Evolutionary conservation across 1,284 basidiomycete genomes (phyloP), one percentile per base, ranked within the genome.

Genomic region (Leccinum solheimii): DNA sequence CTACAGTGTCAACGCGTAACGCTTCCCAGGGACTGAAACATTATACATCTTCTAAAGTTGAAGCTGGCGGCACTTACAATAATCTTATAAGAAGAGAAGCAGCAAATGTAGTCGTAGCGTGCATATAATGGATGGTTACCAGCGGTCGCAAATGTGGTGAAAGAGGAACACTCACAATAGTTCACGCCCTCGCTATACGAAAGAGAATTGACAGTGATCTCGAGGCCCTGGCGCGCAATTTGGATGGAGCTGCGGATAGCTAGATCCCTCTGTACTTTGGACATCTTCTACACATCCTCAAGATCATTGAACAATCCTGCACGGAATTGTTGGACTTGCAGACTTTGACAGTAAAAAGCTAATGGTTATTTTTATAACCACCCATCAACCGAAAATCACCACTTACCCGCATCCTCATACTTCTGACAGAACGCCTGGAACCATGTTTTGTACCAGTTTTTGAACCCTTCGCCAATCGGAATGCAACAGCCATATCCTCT

Each of bases 81-180:
- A 97, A 81, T 53, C 95, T 89, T 61, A 97, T 81, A 61, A 97
- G 78, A 75, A 97, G 92, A 4, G 93, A 92, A 14, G 93, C 94
- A 21, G 92, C 86, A 76, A 97, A 97, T 0, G 94, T 95, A 2
- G 95, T 95, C 43, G 93, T 94, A 53, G 92, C 92, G 73, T 96
- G 93, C 8, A 92, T 92, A 69, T 94, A 94, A 70, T 92, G 89
- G 40, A 94, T 91, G 36, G 91, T 94, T 92, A 69, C 63, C 21
- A 21, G 9, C 27, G 26, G 32, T 56, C 34, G 36, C 50, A 4
- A 56, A 59, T 23, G n/a, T 26, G 48, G 48, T 8, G 62, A 56
- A 11, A 58, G 48, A 51, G 38, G 34, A 48, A 56, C 45, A 56
- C 83, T 58, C 70, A 88, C 90, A 90, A 70, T 94, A 96, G 80